phyloP scores from a whole-genome alignment of 208 protist genomes.

The Borovskyia barvae region DNA sequence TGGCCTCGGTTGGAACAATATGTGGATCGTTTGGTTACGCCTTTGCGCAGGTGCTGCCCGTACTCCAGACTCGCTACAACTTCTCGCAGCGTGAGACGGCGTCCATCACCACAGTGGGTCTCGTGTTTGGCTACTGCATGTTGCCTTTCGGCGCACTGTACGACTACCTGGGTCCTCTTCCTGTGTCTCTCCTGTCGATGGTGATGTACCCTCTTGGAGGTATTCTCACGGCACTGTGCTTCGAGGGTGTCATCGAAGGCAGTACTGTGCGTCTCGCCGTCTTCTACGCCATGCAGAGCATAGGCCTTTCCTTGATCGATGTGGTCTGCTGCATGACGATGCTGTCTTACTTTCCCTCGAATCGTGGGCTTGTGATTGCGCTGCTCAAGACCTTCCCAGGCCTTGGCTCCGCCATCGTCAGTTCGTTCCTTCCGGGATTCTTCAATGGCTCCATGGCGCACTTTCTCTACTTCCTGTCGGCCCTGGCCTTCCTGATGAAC shows the following conservation, averaged over 20 bases:
- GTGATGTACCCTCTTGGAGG: constrained; percentile 23
- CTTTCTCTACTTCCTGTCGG: constrained; percentile 53
- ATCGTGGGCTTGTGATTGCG: constrained; percentile 42
- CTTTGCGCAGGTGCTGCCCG: constrained; percentile 46
- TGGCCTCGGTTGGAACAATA: constrained; percentile 39
- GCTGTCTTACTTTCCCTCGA: constrained; percentile 50
- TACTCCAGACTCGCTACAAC: constrained; percentile 43
- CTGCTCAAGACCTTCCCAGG: constrained; percentile 65
- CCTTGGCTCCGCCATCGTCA: constrained; percentile 49
- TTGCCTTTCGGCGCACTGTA: constrained; percentile 44
- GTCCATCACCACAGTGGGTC: constrained; percentile 45
- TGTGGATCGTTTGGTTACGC: constrained; percentile 44
- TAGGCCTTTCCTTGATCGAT: constrained; percentile 38
- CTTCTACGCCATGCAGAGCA: constrained; percentile 28
- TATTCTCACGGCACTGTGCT: constrained; percentile 39
- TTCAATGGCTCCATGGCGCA: constrained; percentile 23
- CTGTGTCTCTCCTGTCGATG: constrained; percentile 31
- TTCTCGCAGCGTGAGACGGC: constrained; percentile 52
- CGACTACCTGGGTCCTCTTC: constrained; percentile 49
- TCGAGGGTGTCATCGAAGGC: constrained; percentile 31
- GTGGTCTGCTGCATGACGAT: constrained; percentile 41
- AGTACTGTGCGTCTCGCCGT: constrained; percentile 24
- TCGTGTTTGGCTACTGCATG: constrained; percentile 35
- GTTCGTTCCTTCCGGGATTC: constrained; percentile 34
- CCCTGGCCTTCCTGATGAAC: constrained; percentile 16